Evolutionary conservation across 108 stramenopile species (phyloP).

Genomic region (Cylindrotheca closterium): DNA sequence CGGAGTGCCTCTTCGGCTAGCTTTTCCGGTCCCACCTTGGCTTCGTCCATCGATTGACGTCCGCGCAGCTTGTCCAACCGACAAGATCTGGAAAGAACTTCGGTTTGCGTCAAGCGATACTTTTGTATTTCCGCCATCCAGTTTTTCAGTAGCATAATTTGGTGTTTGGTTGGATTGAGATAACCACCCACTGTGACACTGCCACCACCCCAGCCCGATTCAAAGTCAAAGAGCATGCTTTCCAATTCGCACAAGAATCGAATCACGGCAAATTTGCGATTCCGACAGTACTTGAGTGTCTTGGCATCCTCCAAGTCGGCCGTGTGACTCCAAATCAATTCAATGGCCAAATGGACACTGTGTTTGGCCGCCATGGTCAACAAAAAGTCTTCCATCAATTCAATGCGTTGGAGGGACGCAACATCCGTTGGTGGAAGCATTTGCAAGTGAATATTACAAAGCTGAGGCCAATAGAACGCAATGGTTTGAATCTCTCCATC

Average conservation of each 20-base stretch:
- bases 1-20: slow-evolving; percentile 45
- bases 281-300: slow-evolving; percentile 41
- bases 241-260: slow-evolving; percentile 85
- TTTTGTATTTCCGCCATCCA: slow-evolving; percentile 63
- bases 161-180: slow-evolving; percentile 66
- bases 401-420: slow-evolving; percentile 61
- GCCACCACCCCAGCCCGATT: slow-evolving; percentile 85
- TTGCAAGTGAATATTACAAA: slow-evolving; percentile 81
- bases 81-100: slow-evolving; percentile 59
- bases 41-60: slow-evolving; percentile 7
- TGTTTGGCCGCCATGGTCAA: slow-evolving; percentile 67
- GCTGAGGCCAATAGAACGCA: slow-evolving; percentile 84
- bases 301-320: slow-evolving; percentile 84
- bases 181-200: slow-evolving; percentile 68
- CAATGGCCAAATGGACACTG: slow-evolving; percentile 78
- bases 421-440: slow-evolving; percentile 77
- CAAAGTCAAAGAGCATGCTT: slow-evolving; percentile 78
- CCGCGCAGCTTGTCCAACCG: slow-evolving; percentile 57
- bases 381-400: slow-evolving; percentile 85
- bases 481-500: slow-evolving; percentile 75
- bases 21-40: slow-evolving; percentile 28
- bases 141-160: slow-evolving; percentile 54
- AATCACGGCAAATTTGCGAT: slow-evolving; percentile 69
- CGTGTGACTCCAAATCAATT: slow-evolving; percentile 77
- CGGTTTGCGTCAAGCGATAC: slow-evolving; percentile 28